phyloP scores from a whole-genome alignment of 1,284 basidiomycete genomes.

The Coniferiporia sulphurascens region DNA sequence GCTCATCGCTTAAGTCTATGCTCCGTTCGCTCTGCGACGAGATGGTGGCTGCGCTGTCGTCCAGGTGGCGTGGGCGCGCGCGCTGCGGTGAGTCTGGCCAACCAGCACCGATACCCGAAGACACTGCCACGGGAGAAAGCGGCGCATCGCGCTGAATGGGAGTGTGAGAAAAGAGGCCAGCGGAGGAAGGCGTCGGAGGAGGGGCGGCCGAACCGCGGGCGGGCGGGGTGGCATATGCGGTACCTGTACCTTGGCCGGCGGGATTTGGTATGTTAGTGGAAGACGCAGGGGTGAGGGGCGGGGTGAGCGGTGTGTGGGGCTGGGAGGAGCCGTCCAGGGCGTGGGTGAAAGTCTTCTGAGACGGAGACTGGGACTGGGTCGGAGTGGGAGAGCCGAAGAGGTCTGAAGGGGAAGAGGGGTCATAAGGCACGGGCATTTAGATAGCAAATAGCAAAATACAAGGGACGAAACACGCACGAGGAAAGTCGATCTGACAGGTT shows the following conservation, averaged over 20 bases:
- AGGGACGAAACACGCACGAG: not conserved
- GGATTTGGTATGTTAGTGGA: not conserved
- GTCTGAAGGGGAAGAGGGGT: not conserved
- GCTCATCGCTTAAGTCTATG: not conserved
- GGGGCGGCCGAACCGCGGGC: conserved; percentile 12
- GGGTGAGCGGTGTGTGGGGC: conserved; percentile 17
- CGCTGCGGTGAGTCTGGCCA: not conserved
- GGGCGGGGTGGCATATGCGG: conserved; percentile 4
- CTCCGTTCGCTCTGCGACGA: not conserved
- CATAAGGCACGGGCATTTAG: not conserved
- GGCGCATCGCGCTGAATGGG: not conserved
- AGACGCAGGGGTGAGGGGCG: conserved; percentile 14
- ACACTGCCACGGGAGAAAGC: not conserved
- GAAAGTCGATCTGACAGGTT: not conserved
- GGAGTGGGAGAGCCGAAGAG: conserved; percentile 12
- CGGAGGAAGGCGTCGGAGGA: conserved; percentile 10
- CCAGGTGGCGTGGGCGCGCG: conserved; percentile 2
- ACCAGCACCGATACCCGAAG: not conserved
- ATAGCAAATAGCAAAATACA: not conserved
- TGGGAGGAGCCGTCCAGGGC: conserved; percentile 8
- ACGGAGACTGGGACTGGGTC: not conserved
- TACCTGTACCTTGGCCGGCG: not conserved
- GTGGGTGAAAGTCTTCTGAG: not conserved
- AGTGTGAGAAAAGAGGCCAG: not conserved
- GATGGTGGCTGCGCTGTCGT: not conserved